These are phyloP conservation scores for Ilyonectria destructans DNA, from an alignment of 2,329 filamentous ascomycete genomes.

Conservation along the genomic window DNA sequence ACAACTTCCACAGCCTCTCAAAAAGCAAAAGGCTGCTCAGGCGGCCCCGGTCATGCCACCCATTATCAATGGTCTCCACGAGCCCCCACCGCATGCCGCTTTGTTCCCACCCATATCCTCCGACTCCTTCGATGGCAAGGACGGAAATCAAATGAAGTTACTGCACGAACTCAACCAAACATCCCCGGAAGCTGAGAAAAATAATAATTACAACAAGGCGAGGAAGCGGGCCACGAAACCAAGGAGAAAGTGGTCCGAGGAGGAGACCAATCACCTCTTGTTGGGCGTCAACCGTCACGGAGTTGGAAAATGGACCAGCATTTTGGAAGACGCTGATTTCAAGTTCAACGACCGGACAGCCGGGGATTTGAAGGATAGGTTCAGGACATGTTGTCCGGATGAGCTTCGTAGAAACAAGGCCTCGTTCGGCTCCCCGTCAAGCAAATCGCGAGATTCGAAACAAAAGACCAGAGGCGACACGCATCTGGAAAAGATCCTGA, in stretches of 20 bases:
- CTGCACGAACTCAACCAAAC: slow-evolving; percentile 61
- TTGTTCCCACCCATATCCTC: slow-evolving; percentile 77
- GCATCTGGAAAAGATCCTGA: slow-evolving; percentile 72
- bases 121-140: slow-evolving; percentile 68
- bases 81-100: slow-evolving; percentile 73
- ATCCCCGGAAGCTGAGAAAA: slow-evolving; percentile 53
- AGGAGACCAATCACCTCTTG: slow-evolving; percentile 75
- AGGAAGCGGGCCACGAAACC: slow-evolving; percentile 72
- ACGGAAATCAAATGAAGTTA: slow-evolving; percentile 60
- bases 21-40: slow-evolving; percentile 75
- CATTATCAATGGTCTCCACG: slow-evolving; percentile 76
- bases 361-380: slow-evolving; percentile 77
- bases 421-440: slow-evolving; percentile 42
- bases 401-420: slow-evolving; percentile 67
- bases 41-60: slow-evolving; percentile 71
- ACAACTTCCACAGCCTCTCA: slow-evolving; percentile 75
- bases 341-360: slow-evolving; percentile 74
- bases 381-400: slow-evolving; percentile 76
- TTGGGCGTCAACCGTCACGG: slow-evolving; percentile 75
- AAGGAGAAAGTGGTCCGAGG: slow-evolving; percentile 76
- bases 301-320: slow-evolving; percentile 77
- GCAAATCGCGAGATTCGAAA: slow-evolving; percentile 48
- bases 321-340: slow-evolving; percentile 74
- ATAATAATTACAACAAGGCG: slow-evolving; percentile 54
- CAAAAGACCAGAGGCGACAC: slow-evolving; percentile 64